A percentile compares a stretch with the other conserved stretches of the same genome.
Conservation (phyloP, 192 early-diverging fungal genomes). For the Linnemannia zychae region DNA sequence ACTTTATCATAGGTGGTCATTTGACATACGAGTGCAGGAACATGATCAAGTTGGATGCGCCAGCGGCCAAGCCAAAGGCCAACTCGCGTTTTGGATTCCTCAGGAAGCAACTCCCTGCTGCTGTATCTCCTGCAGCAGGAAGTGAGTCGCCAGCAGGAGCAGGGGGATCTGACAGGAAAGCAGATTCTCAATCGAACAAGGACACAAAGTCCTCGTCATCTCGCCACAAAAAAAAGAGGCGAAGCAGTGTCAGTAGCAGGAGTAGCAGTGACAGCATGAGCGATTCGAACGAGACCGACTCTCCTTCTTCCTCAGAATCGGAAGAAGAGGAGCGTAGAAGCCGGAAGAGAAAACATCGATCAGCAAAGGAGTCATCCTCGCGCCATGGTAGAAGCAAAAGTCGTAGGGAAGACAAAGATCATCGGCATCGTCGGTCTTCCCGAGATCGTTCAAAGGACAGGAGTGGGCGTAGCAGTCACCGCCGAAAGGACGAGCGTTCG, state of each 20-base stretch:
- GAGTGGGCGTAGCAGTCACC: neutral
- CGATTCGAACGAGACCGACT: neutral
- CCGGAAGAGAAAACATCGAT: slow-evolving; percentile 9
- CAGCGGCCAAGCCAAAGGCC: slow-evolving; percentile 28
- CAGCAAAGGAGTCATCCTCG: slow-evolving; percentile 18
- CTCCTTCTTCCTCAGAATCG: slow-evolving; percentile 12
- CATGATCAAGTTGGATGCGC: slow-evolving; percentile 38
- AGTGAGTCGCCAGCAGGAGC: neutral
- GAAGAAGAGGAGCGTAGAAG: slow-evolving; percentile 18
- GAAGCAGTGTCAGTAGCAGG: slow-evolving; percentile 7
- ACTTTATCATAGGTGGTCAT: slow-evolving; percentile 51
- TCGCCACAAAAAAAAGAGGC: slow-evolving; percentile 21
- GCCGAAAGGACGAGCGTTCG: neutral
- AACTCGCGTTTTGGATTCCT: slow-evolving; percentile 43
- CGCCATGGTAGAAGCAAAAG: slow-evolving; percentile 18
- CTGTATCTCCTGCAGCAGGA: slow-evolving; percentile 1
- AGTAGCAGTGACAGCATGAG: slow-evolving; percentile 11
- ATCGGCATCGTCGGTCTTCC: neutral
- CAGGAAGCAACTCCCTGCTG: slow-evolving; percentile 7
- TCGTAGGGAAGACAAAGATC: slow-evolving; percentile 7
- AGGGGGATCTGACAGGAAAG: neutral
- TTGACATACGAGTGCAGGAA: slow-evolving; percentile 53
- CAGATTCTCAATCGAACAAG: slow-evolving; percentile 1
- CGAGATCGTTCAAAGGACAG: slow-evolving; percentile 20
- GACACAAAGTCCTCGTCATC: neutral